Evolutionary conservation across 441 rosid species (phyloP), one percentile per base, ranked within the genome.

Genomic region (Erodium moschatum): DNA sequence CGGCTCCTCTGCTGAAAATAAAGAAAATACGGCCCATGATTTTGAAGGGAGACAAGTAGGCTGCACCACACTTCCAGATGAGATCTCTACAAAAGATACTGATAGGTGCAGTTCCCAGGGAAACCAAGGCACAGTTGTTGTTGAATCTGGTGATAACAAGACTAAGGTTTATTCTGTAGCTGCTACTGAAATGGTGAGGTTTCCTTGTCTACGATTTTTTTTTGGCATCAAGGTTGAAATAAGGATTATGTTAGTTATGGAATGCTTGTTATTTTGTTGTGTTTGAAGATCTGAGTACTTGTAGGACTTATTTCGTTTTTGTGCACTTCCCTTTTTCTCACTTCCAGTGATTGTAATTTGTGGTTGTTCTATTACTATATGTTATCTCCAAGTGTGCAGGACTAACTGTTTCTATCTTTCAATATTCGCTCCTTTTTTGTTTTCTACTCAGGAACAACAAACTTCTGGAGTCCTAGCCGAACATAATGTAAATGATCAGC

Each of bases 401-500:
- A 52, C 19, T 56, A 56, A 56, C 62, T 56, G 62, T 56, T 56
- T 11, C 19, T 6, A 4, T 19, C 11, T 56, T 9, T 56, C 11
- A 56, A 56, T 16, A 56, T 56, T 18, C 18, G 24, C 24, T 16
- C 15, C 10, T 8, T 56, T 56, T 18, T 35, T 35, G 40, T 35
- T 35, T 35, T 35, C 24, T 19, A 56, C 62, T 56, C 84, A 82
- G 89, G 82, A 78, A 69, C 85, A 78, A 72, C 85, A 77, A 84
- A 77, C 82, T 74, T 73, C 81, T 63, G 85, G 78, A 46, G 74
- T 80, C 69, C 87, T 81, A 72, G 69, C 76, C 67, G 97, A 89
- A 69, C 89, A 76, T 63, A 83, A 86, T 68, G 56, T 79, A 68
- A 82, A 75, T 73, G 85, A 89, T 76, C 38, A 75, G 58, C 77